Conservation (phyloP, 768 basidiomycete genomes). For the Panellus pusillus region DNA sequence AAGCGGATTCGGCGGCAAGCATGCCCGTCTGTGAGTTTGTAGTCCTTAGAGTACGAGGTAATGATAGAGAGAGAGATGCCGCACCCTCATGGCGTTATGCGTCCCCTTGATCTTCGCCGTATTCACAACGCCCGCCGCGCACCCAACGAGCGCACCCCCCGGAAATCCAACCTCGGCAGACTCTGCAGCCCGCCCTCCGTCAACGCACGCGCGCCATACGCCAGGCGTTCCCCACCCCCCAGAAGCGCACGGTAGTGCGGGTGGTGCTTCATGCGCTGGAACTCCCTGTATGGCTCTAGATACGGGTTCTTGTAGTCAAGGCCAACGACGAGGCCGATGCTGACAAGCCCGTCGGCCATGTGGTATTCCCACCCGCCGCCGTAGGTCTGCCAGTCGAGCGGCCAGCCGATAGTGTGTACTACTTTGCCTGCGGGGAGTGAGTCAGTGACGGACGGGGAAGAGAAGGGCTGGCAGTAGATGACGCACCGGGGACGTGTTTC, state of each 20-base stretch:
- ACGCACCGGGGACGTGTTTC: conserved; percentile 58
- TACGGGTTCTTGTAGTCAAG: conserved; percentile 95
- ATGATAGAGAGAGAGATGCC: not conserved
- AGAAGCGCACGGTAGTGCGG: conserved; percentile 86
- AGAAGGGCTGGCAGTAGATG: not conserved
- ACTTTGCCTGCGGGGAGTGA: conserved; percentile 47
- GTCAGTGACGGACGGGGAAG: not conserved
- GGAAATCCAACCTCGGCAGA: conserved; percentile 81
- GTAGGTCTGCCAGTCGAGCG: conserved; percentile 78
- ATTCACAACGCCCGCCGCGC: conserved; percentile 95
- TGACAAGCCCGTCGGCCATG: conserved; percentile 89
- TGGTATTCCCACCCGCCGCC: conserved; percentile 97
- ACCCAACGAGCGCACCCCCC: conserved; percentile 92
- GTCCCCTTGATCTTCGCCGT: conserved; percentile 98
- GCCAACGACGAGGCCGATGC: conserved; percentile 88
- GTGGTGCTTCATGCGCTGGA: conserved; percentile 95
- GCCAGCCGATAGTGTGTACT: conserved; percentile 96
- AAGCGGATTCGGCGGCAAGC: conserved; percentile 91
- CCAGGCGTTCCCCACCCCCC: conserved; percentile 62
- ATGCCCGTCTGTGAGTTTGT: conserved; percentile 72
- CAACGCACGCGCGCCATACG: conserved; percentile 86
- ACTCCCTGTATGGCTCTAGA: conserved; percentile 86
- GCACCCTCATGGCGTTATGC: conserved; percentile 87
- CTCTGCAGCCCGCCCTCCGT: conserved; percentile 96
- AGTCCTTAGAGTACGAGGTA: too few species aligned